Evolutionary conservation across 148 eudicot genomes (phyloP), one percentile per base, ranked within the genome.

Genomic region (Dianthus caryophyllus): DNA sequence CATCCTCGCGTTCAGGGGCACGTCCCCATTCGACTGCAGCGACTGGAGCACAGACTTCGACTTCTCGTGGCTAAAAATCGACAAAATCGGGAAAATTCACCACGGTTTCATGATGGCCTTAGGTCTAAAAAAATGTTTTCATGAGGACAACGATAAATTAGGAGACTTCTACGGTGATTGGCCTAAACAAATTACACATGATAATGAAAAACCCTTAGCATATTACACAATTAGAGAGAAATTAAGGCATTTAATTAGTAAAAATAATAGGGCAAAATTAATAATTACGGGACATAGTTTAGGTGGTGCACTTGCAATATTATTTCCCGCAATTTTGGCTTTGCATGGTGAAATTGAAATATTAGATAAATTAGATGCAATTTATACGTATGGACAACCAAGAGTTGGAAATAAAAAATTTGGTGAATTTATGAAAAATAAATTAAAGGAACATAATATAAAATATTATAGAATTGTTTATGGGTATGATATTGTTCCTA

Each of bases 381-480:
- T 91, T 10, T 88, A 87, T 54, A 91, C 96, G 11, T 91, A 70
- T 39, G 97, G 97, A 4, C 96, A 91, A 56, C 96, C 97, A 0
- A 87, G 88, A 59, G 90, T 91, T 47, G 97, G 97, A 27, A 79
- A 91, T 75, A 67, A 63, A 26, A 47, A 46, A 27, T 87, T 88
- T 65, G 85, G 85, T 3, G 41, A 75, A 2, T 83, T 77, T 53
- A 79, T 87, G 86, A 74, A 65, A 30, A 59, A 25, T 20, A 60
- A 71, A 11, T 65, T 91, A 1, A 70, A 12, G 4, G 43, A 55
- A 16, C 71, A 74, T 47, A 68, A 62, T n/a, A 39, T 84, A 9
- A 62, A 49, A 26, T 91, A 88, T 22, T 72, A 79, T 22, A 88
- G 96, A 38, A 76, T 83, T 64, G 96, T 91, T 52, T 91, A 91